Percentiles rank a stretch among this genome's conserved stretches.
These are phyloP conservation scores for Vanrija sp. DNA, from an alignment of 1,284 basidiomycete genomes.

Conservation along the genomic window DNA sequence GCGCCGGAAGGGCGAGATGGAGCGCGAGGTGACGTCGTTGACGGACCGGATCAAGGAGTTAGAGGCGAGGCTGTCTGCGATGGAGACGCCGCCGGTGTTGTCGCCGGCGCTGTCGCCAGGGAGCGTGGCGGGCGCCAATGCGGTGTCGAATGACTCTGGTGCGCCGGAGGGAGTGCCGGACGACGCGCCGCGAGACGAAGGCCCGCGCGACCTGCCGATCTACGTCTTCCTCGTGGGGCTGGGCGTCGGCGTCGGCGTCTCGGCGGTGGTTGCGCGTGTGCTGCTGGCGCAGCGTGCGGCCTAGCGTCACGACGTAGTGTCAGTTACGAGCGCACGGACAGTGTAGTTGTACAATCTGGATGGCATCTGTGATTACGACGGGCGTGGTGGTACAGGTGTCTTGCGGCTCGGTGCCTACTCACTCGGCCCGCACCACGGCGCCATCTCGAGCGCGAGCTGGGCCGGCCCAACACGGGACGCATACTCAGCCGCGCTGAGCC, in stretches of 20 bases:
- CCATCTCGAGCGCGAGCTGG: too few relatives aligned
- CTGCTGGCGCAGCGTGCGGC: neutral
- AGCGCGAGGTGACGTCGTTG: slow-evolving; percentile 7
- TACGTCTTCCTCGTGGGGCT: slow-evolving; percentile 16
- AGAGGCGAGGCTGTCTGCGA: slow-evolving; percentile 9
- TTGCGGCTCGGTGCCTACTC: too few relatives aligned
- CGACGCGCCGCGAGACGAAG: neutral
- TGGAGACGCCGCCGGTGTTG: slow-evolving; percentile 4
- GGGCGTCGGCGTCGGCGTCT: slow-evolving; percentile 12
- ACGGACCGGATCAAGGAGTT: slow-evolving; percentile 16
- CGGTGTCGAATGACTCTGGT: too few relatives aligned
- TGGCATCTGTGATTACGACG: neutral
- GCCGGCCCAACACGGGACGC: too few relatives aligned
- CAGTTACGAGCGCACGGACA: neutral
- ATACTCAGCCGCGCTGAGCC: too few relatives aligned
- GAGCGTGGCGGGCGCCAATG: too few relatives aligned
- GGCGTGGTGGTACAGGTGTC: neutral
- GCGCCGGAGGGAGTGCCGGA: neutral
- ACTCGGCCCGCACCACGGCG: too few relatives aligned
- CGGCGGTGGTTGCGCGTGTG: slow-evolving; percentile 9
- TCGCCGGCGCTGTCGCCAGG: neutral
- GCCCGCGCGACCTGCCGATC: slow-evolving; percentile 8
- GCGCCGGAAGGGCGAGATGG: neutral
- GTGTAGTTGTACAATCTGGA: slow-evolving; percentile 1
- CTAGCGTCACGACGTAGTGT: too few relatives aligned